Base-by-base conservation (phyloP, 2,329 filamentous ascomycete species). In the Neoarthrinium moseri region DNA sequence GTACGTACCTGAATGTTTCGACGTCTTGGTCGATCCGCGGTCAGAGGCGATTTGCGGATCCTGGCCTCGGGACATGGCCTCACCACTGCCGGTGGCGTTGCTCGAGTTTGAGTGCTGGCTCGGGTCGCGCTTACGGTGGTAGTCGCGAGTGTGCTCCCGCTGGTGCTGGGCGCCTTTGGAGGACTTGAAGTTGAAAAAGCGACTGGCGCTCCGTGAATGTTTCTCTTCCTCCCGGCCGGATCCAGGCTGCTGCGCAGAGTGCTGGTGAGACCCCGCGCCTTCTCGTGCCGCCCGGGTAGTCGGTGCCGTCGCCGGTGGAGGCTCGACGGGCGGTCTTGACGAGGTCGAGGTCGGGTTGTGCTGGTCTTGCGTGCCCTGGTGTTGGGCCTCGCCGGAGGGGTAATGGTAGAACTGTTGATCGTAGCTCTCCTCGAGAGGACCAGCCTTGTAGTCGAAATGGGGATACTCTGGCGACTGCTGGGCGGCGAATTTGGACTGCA, bases 1-100 rank as follows among this genome's bases (percentile, higher is more conserved):
- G 49, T 72, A 75, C 51, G 62, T 55, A 64, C 62, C 61, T 50
- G 61, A 59, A 43, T 59, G 46, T 48, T 64, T 64, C 6, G 58
- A 58, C 36, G 50, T 45, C 50, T 62, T 63, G 35, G 55, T 61
- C 26, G 60, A 51, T 23, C 53, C 56, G 45, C 56, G 57, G 46
- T 63, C 60, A 30, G 60, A 43, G 50, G 57, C 58, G 52, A 42
- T 49, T 33, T 58, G 53, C 48, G 55, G 48, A 41, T 64, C 60
- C 21, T 49, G 45, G 22, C 59, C 62, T 15, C 59, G 57, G 29
- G 61, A 59, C 55, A 60, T 59, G 12, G 49, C 50, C 48, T 62
- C 61, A 29, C 46, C 45, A 45, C 40, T 54, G 42, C 50, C 56
- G 17, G 56, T 51, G 8, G 51, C 49, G 27, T 61, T 53, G 34